Base-by-base conservation (phyloP, 2,329 filamentous ascomycete species). In the Aspergillus sp. region DNA sequence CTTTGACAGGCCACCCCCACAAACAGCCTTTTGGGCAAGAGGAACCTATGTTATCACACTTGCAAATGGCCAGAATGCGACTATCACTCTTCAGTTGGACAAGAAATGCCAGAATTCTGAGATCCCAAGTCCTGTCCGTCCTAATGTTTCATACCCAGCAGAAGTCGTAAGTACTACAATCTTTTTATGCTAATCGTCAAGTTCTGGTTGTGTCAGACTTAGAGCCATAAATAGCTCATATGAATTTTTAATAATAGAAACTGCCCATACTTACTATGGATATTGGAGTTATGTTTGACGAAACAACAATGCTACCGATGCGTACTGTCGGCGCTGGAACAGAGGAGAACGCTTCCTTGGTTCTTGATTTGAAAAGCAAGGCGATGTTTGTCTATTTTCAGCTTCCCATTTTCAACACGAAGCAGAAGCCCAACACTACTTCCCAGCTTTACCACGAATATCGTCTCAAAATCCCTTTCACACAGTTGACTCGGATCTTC, bases 231-330 rank as follows among this genome's bases (percentile, higher is more conserved):
- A 11, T 12, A 27, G 4, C 31, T 45, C 5, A 43, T 8, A 33
- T 2, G 13, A 9, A 42, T 30, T 27, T 38, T 39, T 34, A 9
- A 19, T 32, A 7, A 13, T 64, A 77, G 61, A 69, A 58, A 11
- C 49, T 82, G 2, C 55, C 61, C 1, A 69, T 76, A 3, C 53
- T 59, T 1, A 68, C 66, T 0, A 56, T 90, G 2, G 74, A 81
- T 12, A 85, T 90, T 52, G 86, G 87, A 0, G 69, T 81, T 33
- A 73, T 81, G 65, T 53, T 75, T 1, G 65, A 73, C 1, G 73
- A 77, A 5, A 68, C 65, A 3, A 69, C 70, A 0, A 81, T 90
- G 73, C 77, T 83, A 59, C 63, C 72, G 7, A 78, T 87, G 73
- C 76, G 75, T 41, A 74, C 70, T 1, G 54, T 73, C 6, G 48